These are phyloP conservation scores for Neurospora sp. DNA, from an alignment of 2,329 filamentous ascomycete genomes.

Conservation along the genomic window DNA sequence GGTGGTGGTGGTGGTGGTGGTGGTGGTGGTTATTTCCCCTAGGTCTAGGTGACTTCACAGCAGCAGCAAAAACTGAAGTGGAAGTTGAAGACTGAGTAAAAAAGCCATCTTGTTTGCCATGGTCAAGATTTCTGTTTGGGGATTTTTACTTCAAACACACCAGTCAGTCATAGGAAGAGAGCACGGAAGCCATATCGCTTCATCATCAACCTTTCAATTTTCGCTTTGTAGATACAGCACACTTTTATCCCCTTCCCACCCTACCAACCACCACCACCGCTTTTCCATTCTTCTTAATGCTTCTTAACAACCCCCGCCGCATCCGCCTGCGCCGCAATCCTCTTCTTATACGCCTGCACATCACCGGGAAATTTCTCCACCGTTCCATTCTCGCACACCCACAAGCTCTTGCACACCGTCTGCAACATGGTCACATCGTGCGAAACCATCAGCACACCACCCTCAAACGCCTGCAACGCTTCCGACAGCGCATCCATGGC, in stretches of 20 bases:
- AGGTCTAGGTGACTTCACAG: not conserved
- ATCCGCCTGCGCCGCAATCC: constrained; percentile 82
- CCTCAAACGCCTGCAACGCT: constrained; percentile 78
- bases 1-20: too few species aligned
- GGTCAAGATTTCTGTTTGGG: not conserved
- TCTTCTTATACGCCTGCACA: constrained; percentile 95
- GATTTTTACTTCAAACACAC: not conserved
- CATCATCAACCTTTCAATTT: not conserved
- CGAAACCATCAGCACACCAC: constrained; percentile 95
- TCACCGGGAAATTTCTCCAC: constrained; percentile 95
- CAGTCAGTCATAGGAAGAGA: not conserved
- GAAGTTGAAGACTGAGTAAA: not conserved
- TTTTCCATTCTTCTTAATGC: constrained; percentile 30
- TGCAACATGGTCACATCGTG: constrained; percentile 99
- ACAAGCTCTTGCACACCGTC: constrained; percentile 87
- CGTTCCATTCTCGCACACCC: constrained; percentile 91
- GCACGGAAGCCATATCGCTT: not conserved
- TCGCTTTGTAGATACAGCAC: not conserved
- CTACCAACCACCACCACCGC: not conserved
- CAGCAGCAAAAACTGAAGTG: not conserved
- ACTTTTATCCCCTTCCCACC: not conserved
- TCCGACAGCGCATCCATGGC: constrained; percentile 92
- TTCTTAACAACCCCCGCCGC: constrained; percentile 73
- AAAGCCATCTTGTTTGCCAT: not conserved
- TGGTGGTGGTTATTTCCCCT: not conserved